Base-by-base conservation (phyloP, 2,329 filamentous ascomycete genomes). In the Domatiomyces catenatus region DNA sequence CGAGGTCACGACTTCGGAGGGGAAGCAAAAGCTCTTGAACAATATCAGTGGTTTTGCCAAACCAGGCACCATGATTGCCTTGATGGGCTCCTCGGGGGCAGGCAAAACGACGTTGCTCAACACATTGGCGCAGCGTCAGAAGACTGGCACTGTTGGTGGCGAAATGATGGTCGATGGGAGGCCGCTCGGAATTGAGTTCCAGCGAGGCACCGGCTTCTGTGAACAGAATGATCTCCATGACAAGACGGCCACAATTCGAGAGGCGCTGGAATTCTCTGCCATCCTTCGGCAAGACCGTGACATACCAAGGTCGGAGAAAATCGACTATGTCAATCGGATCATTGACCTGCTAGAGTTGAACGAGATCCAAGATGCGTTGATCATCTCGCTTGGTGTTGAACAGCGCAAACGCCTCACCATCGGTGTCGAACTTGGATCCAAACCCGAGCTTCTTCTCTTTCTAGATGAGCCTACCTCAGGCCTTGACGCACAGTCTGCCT, bases 101-200 rank as follows among this genome's bases (percentile, higher is more conserved):
- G 87, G 86, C 10, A 93, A 93, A 67, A 89, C 85, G 0, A 92
- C 86, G 0, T 69, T 93, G 0, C 72, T 93, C 17, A 88, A 92
- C 64, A 86, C 83, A 0, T 67, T 85, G 1, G 80, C 84, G 0
- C 84, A 89, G 60, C 77, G 86, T 2, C 81, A 87, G 62, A 80
- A 71, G 15, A 73, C 71, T 50, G 81, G 83, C 51, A 72, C 82
- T 8, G 72, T 84, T 2, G 66, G 68, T n/a, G 83, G 83, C 10
- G 75, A 83, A 46, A 82, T 86, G 74, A 71, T 83, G n/a, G 80
- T 86, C 7, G 81, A 86, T 58, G 83, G 82, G 1, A 74, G 73
- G 44, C 66, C 73, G 1, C 71, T 84, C 0, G 76, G 75, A 0
- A 65, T 72, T 1, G 77, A 79, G 48, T 86, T 86, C 61, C 80